Base-by-base conservation (phyloP, 2,329 filamentous ascomycete genomes). In the Colletotrichum chlorophyti region DNA sequence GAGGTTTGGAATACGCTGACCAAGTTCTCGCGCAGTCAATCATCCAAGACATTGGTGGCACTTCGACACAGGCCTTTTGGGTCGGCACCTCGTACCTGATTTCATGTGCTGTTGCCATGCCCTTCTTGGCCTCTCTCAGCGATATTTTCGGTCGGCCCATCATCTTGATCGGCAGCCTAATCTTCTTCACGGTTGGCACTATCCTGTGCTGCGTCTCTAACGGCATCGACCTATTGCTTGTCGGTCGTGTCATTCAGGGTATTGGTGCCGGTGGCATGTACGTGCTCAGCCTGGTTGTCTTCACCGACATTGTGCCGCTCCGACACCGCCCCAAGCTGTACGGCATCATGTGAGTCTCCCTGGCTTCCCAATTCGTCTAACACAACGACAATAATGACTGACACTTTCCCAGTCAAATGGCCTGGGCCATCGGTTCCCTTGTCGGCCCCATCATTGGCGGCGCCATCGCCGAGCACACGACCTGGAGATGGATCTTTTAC, bases 401-500 rank as follows among this genome's bases (percentile, higher is more conserved):
- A 35, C 21, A 31, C 23, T 19, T 7, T 10, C 3, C 3, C 35
- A 65, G 67, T 21, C 66, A 73, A 32, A 68, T 69, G 15, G 68
- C 75, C 0, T 76, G 73, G 69, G 73, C 72, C 1, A 47, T 81
- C 14, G 79, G 78, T 0, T 75, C 71, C 21, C 71, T 71, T 0
- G 49, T 78, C 6, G 78, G 73, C 0, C 74, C 76, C 1, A 66
- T 79, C 34, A 65, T 78, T 4, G 76, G 74, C 2, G 74, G 74
- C 5, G 64, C 65, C 23, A 69, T 75, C 51, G 71, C 67, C 1
- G 59, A 74, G 47, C 64, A 66, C n/a, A 69, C 67, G 2, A 72
- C 72, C 1, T 82, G 79, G 79, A 66, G 74, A 8, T 82, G 76
- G 76, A 72, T 75, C 21, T 83, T 84, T 61, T 80, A 79, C 58